Conservation (phyloP, 257 asterid species). For the Gentiana dahurica region DNA sequence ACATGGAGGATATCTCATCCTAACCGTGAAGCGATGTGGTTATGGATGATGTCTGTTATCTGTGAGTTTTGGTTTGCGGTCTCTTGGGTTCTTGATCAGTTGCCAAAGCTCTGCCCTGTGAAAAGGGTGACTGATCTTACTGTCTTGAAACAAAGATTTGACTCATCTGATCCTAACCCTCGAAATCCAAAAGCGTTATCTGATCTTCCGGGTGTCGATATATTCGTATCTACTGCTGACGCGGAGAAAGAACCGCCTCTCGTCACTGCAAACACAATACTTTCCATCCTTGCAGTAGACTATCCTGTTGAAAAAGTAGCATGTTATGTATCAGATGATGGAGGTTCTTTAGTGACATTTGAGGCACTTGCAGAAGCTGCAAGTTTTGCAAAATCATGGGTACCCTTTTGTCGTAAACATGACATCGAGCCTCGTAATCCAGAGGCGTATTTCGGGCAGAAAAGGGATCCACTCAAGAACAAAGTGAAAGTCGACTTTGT, state of each 20-base stretch:
- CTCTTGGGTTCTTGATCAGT: conserved; percentile 89
- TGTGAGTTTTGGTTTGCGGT: conserved; percentile 93
- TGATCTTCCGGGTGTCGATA: conserved; percentile 80
- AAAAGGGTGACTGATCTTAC: conserved; percentile 65
- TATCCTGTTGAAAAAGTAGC: conserved; percentile 82
- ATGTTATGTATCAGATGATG: conserved; percentile 80
- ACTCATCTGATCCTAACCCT: conserved; percentile 62
- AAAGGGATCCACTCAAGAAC: conserved; percentile 69
- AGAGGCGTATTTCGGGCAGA: conserved; percentile 70
- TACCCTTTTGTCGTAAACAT: conserved; percentile 75
- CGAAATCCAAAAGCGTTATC: conserved; percentile 72
- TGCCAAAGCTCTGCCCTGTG: conserved; percentile 86
- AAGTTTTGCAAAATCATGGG: conserved; percentile 79
- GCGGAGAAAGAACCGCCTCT: conserved; percentile 81
- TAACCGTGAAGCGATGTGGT: conserved; percentile 79
- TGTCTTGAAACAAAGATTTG: conserved; percentile 64
- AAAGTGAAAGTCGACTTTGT: conserved; percentile 71
- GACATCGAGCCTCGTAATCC: conserved; percentile 82
- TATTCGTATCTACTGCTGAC: conserved; percentile 87
- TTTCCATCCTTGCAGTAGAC: conserved; percentile 79
- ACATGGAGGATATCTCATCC: conserved; percentile 84
- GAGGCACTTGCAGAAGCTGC: conserved; percentile 94
- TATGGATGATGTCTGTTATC: conserved; percentile 82
- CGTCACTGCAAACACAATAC: conserved; percentile 83
- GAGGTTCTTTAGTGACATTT: conserved; percentile 77